A percentile compares a stretch with the other conserved stretches of the same genome.
phyloP scores from a whole-genome alignment of 2,329 filamentous ascomycete genomes.

The Fusarium sp. region DNA sequence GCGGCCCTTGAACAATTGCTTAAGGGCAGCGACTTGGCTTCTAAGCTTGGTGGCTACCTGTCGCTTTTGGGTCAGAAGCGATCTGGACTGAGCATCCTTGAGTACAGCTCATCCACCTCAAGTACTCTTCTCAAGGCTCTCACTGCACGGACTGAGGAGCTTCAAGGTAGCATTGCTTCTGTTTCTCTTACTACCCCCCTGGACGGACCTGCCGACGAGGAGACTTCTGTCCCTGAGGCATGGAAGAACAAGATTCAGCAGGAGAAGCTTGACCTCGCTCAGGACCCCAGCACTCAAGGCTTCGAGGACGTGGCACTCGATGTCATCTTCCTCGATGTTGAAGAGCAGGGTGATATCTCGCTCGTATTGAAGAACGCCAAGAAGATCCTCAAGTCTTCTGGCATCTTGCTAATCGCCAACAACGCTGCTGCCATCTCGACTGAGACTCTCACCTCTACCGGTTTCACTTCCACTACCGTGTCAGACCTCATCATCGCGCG shows the following conservation, averaged over 20 bases:
- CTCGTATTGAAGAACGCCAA: background rate
- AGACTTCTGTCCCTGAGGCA: background rate
- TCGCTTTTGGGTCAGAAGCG: background rate
- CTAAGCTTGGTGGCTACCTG: background rate
- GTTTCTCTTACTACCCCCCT: background rate
- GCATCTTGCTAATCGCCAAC: background rate
- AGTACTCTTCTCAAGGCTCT: background rate
- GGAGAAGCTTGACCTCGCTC: background rate
- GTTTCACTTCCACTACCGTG: background rate
- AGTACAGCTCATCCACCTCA: background rate
- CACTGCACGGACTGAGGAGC: background rate
- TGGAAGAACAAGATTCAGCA: background rate
- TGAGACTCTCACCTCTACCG: background rate
- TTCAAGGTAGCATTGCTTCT: background rate
- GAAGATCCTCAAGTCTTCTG: background rate
- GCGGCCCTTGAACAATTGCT: background rate
- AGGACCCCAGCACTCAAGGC: background rate
- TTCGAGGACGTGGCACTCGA: background rate
- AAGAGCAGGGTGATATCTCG: background rate
- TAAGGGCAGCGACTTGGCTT: background rate
- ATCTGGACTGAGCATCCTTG: background rate
- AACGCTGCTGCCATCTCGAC: background rate
- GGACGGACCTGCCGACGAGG: background rate
- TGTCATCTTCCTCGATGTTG: background rate
- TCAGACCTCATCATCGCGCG: background rate